These are phyloP conservation scores for Hordeum vulgare DNA, from an alignment of 176 grass and related monocot species.

Conservation along the genomic window DNA sequence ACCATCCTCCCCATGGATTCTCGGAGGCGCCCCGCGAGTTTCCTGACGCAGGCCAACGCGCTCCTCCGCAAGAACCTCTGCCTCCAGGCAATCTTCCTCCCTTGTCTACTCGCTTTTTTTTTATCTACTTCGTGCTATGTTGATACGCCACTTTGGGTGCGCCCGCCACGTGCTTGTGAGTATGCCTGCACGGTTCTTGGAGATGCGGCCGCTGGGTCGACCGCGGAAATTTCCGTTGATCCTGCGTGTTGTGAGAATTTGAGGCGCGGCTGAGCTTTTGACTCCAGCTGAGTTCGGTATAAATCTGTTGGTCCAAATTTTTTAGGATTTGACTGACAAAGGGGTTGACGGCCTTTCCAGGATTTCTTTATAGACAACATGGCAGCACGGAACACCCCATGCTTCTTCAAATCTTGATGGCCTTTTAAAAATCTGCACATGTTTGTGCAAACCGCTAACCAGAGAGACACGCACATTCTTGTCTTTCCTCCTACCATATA, in stretches of 20 bases:
- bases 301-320: neutral
- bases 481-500: neutral
- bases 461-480: neutral
- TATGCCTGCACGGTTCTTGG: neutral
- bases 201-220: neutral
- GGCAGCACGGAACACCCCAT: neutral
- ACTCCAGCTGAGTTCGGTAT: neutral
- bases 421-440: neutral
- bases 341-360: neutral
- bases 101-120: neutral
- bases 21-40: constrained; percentile 26
- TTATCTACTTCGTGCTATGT: neutral
- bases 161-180: constrained; percentile 8
- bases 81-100: constrained; percentile 30
- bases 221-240: neutral
- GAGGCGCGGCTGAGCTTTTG: neutral
- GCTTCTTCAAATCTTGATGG: neutral
- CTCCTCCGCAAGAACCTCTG: constrained; percentile 60
- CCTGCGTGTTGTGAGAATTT: neutral
- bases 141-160: neutral
- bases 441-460: neutral
- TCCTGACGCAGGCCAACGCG: constrained; percentile 45
- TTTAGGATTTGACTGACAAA: constrained; percentile 8
- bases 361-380: neutral
- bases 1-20: constrained; percentile 15